Evolutionary conservation across 768 basidiomycete genomes (phyloP).

Genomic region (Daedaleopsis sinensis): DNA sequence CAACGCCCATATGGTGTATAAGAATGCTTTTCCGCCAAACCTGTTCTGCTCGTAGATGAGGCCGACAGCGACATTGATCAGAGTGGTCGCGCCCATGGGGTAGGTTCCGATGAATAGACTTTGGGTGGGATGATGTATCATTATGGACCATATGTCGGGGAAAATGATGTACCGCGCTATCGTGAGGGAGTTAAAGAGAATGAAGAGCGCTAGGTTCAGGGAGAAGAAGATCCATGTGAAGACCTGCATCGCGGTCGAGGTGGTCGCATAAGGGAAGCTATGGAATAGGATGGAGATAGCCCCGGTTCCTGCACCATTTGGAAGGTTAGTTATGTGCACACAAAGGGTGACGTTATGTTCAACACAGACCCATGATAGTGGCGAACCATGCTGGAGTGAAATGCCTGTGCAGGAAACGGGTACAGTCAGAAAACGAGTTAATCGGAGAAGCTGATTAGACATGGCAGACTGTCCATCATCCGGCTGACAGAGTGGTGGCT

Average conservation of each 20-base stretch:
- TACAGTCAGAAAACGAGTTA: background rate
- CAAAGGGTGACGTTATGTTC: background rate
- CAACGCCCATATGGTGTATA: constrained; percentile 59
- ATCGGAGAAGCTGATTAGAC: too few relatives aligned
- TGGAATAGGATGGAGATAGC: constrained; percentile 58
- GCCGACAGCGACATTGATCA: constrained; percentile 53
- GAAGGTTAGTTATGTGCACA: background rate
- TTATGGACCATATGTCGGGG: constrained; percentile 52
- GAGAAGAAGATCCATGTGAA: constrained; percentile 57
- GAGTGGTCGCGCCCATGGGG: constrained; percentile 64
- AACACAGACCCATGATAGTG: constrained; percentile 52
- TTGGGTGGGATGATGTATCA: constrained; percentile 52
- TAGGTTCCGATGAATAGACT: constrained; percentile 51
- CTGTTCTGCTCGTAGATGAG: constrained; percentile 46
- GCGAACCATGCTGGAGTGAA: constrained; percentile 62
- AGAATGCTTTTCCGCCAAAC: constrained; percentile 54
- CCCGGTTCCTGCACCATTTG: constrained; percentile 41
- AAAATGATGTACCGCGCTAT: constrained; percentile 54
- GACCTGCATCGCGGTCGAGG: constrained; percentile 42
- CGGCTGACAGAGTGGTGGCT: too few relatives aligned
- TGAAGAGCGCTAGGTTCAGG: constrained; percentile 58
- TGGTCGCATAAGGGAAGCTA: constrained; percentile 56
- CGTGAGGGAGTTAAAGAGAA: constrained; percentile 48
- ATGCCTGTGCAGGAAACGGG: constrained; percentile 34
- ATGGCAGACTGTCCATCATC: too few relatives aligned